Evolutionary conservation across 202 grass and related monocot genomes (phyloP), one percentile per base, ranked within the genome.

Genomic region (Digitaria exilis): DNA sequence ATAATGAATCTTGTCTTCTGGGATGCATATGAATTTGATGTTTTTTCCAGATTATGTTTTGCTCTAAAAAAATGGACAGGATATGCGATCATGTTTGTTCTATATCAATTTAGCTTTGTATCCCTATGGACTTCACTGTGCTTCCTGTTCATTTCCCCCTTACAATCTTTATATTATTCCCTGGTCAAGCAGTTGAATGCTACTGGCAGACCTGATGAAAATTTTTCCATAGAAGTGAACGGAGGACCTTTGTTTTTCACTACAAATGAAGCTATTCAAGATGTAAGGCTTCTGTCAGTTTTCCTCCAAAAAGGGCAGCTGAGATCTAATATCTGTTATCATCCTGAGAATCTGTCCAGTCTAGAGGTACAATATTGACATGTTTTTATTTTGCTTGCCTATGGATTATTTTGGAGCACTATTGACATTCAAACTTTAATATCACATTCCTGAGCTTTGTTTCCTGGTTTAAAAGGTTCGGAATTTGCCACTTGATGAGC

Each of bases 251-350:
- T 98, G 52, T 90, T 85, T 85, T 92, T 90, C 50, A 86, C 83
- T 82, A 81, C 66, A 73, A 88, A 96, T 9, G 83, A 94, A 45
- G 71, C 73, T 73, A 83, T 75, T 87, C 85, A 87, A 81, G 89
- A 89, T 77, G 87, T 59, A 90, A 93, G 85, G 73, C 61, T 84
- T 74, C 49, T 96, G 61, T 98, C 89, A 59, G 22, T 98, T 85
- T 93, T 86, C 87, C 93, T 98, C 76, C 96, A 98, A 76, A 98
- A 98, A 75, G 96, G 96, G 61, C 96, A 98, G 82, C 86, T 98
- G 83, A 89, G 88, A 87, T 90, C 93, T 86, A 98, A 93, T 89
- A 85, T 91, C 60, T 95, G 77, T 89, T 98, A 98, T 81, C 80
- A 92, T 85, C 93, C 93, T 85, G 85, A 91, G 83, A 90, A 64